Conservation (phyloP, 306 rosid species). For the Cucurbita maxima region DNA sequence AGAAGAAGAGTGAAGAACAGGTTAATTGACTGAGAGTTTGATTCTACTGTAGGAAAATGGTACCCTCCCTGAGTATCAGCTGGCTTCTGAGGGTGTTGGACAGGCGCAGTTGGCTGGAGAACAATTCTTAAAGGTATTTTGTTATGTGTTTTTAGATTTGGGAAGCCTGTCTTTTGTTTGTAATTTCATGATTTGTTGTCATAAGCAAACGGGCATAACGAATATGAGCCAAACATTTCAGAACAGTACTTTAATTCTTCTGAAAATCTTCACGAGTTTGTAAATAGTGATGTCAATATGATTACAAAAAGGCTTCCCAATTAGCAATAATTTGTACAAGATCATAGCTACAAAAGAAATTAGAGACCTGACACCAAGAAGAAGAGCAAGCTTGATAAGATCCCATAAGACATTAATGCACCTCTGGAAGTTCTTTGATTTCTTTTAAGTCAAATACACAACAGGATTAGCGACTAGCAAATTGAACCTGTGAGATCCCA, state of each 20-base stretch:
- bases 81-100: constrained; percentile 54
- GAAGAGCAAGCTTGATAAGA: too few relatives aligned
- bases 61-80: constrained; percentile 42
- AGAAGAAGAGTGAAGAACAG: not conserved
- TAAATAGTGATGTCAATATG: not conserved
- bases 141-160: not conserved
- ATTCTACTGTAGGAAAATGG: constrained; percentile 52
- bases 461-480: too few relatives aligned
- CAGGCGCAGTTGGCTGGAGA: constrained; percentile 58
- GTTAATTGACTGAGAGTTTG: not conserved
- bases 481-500: too few relatives aligned
- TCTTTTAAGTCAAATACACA: too few relatives aligned
- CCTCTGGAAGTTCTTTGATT: too few relatives aligned
- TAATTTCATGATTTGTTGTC: not conserved
- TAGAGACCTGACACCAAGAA: too few relatives aligned
- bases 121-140: constrained; percentile 40
- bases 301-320: not conserved
- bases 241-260: too few relatives aligned
- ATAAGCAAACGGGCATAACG: not conserved
- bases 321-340: too few relatives aligned
- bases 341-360: too few relatives aligned
- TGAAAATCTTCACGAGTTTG: not conserved
- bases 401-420: too few relatives aligned
- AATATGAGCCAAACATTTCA: not conserved
- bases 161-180: not conserved